Base-by-base conservation (phyloP, 1,139 yeast genomes). In the Pichia sp. region DNA sequence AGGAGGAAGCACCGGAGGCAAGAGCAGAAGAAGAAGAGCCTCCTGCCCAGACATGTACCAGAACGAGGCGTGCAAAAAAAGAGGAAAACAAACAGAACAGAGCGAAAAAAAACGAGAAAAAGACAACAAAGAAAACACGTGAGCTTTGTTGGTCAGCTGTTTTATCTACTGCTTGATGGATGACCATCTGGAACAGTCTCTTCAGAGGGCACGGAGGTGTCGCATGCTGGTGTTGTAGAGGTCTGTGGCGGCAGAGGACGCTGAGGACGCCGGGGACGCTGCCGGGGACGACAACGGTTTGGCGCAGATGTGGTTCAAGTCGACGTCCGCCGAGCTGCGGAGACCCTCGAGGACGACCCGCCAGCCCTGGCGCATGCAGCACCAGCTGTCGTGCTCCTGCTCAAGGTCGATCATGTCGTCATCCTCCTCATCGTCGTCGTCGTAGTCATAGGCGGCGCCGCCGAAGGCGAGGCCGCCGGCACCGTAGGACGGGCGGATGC, bases 351-450 rank as follows among this genome's bases (percentile, higher is more conserved):
- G 42, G 29, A 56, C 54, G n/a, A 56, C 36, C 31, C 58, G 30
- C 59, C 59, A 56, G 1, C 59, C 59, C 6, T 44, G 46, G 17
- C 41, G 50, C 57, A 56, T 55, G 34, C 71, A 66, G 38, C 72
- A 70, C 75, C 75, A 73, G 17, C 50, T 44, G 24, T 66, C 67
- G 55, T 71, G 75, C 42, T 71, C 74, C 2, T 60, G 60, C 4
- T 67, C 41, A 1, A 71, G 49, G 54, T 71, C 64, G 33, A 66
- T 58, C 4, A 56, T 59, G 4, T 59, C 63, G 9, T 57, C 61
- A 10, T 60, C 62, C 14, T 57, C 55, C 3, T 52, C 57, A 1
- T 47, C 51, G 2, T 48, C 54, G 4, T 31, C n/a, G 1, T 31
- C 49, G 14, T 44, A 17, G 1, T 42, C 24, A 3, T 20, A 20